Evolutionary conservation across 306 rosid genomes (phyloP), one percentile per base, ranked within the genome.

Genomic region (Rosa persica): DNA sequence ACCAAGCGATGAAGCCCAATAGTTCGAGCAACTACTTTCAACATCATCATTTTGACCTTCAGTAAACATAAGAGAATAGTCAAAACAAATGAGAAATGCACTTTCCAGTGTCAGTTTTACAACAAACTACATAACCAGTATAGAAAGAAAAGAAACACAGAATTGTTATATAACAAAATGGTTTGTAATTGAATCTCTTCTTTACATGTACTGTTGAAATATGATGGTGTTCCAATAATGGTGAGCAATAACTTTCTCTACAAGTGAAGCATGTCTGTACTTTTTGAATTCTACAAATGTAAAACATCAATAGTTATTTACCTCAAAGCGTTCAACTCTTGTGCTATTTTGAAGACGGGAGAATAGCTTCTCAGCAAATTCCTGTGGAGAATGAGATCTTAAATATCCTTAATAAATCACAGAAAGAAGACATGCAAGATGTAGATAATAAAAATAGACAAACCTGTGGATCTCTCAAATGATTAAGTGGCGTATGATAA

Each of bases 401-500:
- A 75, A 78, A 68, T 30, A 25, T 67, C 42, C 61, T 57, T 40
- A 2, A 47, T 47, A 67, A 65, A 81, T 61, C 75, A 47, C 39
- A 19, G 16, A 67, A 75, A 78, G 6, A 79, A 72, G 38, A 79
- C 57, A 55, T 74, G 67, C 3, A 65, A 22, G 38, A 62, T 72
- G 58, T 39, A 34, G 40, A 51, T 46, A 60, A 23, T 17, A 77
- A 80, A n/a, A 38, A 27, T 16, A 72, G 81, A 79, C 75, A 47
- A 85, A 92, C 98, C 97, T 94, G 97, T 52, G 95, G 85, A 87
- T 94, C 97, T 83, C 78, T 88, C 79, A 92, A 84, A 85, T 92
- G 97, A 81, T 88, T 89, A 76, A 94, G 95, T 17, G 97, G 98
- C 51, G 97, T 91, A 83, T 92, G 93, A 75, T 88, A 85, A 84